Conservation (phyloP, 106 monocot genomes). For the Allium fistulosum region DNA sequence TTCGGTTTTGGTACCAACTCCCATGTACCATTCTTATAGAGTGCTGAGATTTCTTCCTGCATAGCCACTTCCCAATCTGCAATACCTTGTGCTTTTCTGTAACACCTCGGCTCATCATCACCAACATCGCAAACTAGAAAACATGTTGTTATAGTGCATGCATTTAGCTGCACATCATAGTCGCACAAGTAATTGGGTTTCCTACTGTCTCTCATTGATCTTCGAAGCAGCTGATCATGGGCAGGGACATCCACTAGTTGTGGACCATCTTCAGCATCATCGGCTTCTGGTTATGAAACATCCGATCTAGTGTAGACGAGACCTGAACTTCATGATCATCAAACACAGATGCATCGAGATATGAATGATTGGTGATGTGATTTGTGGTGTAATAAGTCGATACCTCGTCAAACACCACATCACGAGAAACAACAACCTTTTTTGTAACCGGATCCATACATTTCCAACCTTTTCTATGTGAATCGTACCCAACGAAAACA, state of each 20-base stretch:
- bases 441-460: not conserved
- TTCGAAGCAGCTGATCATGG: not conserved
- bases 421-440: not conserved
- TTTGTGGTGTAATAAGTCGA: not conserved
- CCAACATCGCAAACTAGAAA: not conserved
- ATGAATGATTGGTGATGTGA: not conserved
- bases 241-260: not conserved
- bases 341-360: not conserved
- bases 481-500: not conserved
- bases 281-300: not conserved
- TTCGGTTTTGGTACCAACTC: not conserved
- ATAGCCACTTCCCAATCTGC: not conserved
- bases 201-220: not conserved
- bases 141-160: not conserved
- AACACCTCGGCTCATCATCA: not conserved
- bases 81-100: not conserved
- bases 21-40: not conserved
- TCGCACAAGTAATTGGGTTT: not conserved
- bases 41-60: not conserved
- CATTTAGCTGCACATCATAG: not conserved
- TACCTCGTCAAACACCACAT: not conserved
- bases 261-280: not conserved
- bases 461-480: not conserved
- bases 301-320: too few relatives aligned
- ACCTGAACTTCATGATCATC: not conserved